These are phyloP conservation scores for Microbotryomycetes sp. DNA, from an alignment of 1,284 basidiomycete genomes.

Conservation along the genomic window DNA sequence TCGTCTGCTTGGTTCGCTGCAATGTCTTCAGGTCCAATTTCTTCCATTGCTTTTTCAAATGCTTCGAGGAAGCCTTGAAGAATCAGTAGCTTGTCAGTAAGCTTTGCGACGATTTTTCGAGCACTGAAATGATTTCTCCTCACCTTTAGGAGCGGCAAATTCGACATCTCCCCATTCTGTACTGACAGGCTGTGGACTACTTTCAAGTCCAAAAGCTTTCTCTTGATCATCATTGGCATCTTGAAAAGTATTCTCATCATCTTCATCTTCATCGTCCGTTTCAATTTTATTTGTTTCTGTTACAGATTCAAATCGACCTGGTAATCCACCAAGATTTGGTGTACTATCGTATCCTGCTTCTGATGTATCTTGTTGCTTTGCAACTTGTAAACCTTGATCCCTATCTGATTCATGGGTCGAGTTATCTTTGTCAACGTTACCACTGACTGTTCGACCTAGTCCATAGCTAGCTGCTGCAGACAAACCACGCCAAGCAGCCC, in stretches of 20 bases:
- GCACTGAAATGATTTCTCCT: neutral
- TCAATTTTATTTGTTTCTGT: neutral
- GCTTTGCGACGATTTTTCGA: too few species aligned
- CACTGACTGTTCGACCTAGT: neutral
- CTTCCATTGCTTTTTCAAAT: constrained; percentile 19
- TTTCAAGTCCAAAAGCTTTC: neutral
- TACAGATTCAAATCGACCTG: neutral
- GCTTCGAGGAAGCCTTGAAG: constrained; percentile 16
- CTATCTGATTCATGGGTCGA: too few species aligned
- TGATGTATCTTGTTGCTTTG: neutral
- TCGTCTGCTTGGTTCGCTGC: constrained; percentile 11
- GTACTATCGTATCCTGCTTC: neutral
- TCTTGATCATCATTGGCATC: neutral
- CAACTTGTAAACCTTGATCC: too few species aligned
- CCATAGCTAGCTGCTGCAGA: constrained; percentile 4
- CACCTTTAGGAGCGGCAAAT: constrained; percentile 22
- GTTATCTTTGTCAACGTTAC: neutral
- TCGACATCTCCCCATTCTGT: constrained; percentile 23
- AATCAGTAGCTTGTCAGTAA: neutral
- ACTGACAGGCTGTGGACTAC: neutral
- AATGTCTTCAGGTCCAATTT: constrained; percentile 14
- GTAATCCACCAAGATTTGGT: neutral
- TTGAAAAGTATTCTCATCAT: neutral
- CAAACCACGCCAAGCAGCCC: neutral
- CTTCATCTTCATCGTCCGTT: neutral